Conservation (phyloP, 192 early-diverging fungal genomes). For the Piromyces sp. region DNA sequence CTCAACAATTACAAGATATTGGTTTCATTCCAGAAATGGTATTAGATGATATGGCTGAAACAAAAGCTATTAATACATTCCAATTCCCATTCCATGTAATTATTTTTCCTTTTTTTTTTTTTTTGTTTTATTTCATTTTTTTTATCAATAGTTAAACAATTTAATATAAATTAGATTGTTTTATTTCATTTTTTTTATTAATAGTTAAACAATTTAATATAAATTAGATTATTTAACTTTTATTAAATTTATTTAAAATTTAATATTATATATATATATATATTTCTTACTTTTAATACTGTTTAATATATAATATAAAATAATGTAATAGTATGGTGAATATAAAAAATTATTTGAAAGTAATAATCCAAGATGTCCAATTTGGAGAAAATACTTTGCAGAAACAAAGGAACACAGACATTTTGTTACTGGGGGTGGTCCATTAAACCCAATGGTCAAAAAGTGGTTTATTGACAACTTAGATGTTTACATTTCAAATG, state of each 20-base stretch:
- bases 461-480: background rate
- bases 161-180: no score
- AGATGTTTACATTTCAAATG: background rate
- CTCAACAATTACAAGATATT: background rate
- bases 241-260: no score
- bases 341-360: background rate
- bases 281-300: background rate
- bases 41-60: background rate
- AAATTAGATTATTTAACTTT: no score
- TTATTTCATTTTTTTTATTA: no score
- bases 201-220: no score
- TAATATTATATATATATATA: background rate
- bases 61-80: background rate
- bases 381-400: background rate
- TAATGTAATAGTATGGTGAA: background rate
- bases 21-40: background rate
- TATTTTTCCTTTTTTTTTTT: background rate
- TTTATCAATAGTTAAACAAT: no score
- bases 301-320: background rate
- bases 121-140: no score
- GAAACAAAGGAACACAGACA: background rate
- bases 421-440: background rate
- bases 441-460: background rate
- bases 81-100: background rate
- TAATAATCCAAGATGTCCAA: background rate